Evolutionary conservation across 208 protist species (phyloP).

Genomic region (Blastocrithidia nonstop): DNA sequence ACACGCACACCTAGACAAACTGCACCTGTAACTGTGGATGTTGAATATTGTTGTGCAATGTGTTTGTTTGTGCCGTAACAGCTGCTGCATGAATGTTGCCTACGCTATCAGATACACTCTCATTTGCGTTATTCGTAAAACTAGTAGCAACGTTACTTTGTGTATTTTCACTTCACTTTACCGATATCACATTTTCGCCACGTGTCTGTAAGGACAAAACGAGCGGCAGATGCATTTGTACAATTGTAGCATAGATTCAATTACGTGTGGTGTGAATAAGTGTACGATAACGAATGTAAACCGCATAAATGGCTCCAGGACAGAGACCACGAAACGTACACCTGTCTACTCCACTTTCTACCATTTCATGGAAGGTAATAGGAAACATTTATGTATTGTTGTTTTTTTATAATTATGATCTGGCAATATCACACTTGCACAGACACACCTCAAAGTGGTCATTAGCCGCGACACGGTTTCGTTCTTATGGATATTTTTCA

Average conservation of each 20-base stretch:
- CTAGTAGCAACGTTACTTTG: too few species aligned
- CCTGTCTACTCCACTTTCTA: conserved; percentile 23
- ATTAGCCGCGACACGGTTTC: conserved; percentile 16
- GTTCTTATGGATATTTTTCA: too few species aligned
- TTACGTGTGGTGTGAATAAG: conserved; percentile 58
- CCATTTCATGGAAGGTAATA: background rate
- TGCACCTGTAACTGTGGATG: conserved; percentile 9
- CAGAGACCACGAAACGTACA: conserved; percentile 49
- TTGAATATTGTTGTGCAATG: too few species aligned
- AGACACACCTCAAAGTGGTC: conserved; percentile 51
- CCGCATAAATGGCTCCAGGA: conserved; percentile 64
- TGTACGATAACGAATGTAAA: conserved; percentile 69
- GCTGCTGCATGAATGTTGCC: too few species aligned
- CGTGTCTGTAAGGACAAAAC: conserved; percentile 28
- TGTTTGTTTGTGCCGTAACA: too few species aligned
- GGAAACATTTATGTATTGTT: too few species aligned
- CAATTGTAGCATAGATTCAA: conserved; percentile 63
- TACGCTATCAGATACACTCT: too few species aligned
- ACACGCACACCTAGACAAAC: conserved; percentile 9
- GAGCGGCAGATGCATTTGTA: conserved; percentile 57
- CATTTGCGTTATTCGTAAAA: too few species aligned
- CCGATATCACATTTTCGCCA: conserved; percentile 66
- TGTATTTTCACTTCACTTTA: too few species aligned
- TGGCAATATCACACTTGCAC: conserved; percentile 47
- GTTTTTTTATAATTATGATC: conserved; percentile 11